A percentile compares a stretch with the other conserved stretches of the same genome.
phyloP scores from a whole-genome alignment of 2,329 filamentous ascomycete genomes.

The Fusarium annulatum region DNA sequence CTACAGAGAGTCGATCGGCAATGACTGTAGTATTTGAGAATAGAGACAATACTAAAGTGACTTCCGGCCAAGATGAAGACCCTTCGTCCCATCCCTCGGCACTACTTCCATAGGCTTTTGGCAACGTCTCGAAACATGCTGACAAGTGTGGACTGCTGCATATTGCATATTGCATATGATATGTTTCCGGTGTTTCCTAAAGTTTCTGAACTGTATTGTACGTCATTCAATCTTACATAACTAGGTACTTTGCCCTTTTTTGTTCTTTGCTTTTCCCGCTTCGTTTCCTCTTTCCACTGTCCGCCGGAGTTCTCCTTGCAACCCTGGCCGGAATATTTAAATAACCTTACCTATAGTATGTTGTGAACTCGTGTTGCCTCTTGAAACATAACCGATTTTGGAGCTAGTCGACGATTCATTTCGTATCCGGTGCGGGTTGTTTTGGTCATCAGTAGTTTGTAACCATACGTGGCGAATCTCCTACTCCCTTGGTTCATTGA shows the following conservation, averaged over 20 bases:
- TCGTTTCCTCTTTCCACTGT: constrained; percentile 17
- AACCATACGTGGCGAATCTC: constrained; percentile 4
- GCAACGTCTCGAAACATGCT: constrained; percentile 9
- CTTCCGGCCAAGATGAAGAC: neutral
- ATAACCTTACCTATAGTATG: constrained; percentile 27
- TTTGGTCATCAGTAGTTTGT: neutral
- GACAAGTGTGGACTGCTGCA: constrained; percentile 1
- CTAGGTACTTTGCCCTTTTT: neutral
- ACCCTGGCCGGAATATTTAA: constrained; percentile 7
- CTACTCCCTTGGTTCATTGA: constrained; percentile 19
- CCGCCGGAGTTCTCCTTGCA: constrained; percentile 7
- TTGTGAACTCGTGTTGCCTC: neutral
- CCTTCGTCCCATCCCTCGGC: constrained; percentile 1
- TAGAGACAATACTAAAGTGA: constrained; percentile 1
- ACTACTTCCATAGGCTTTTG: neutral
- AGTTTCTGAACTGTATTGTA: neutral
- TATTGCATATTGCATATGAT: constrained; percentile 1
- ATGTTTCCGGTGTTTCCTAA: constrained; percentile 21
- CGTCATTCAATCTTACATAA: constrained; percentile 15
- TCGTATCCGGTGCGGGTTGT: constrained; percentile 7
- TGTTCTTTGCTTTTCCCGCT: constrained; percentile 14
- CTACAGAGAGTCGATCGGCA: constrained; percentile 25
- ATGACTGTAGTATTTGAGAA: neutral
- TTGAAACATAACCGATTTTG: constrained; percentile 28
- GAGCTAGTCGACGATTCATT: constrained; percentile 4